Base-by-base conservation (phyloP, 108 stramenopile species). In the Seminavis robusta region DNA sequence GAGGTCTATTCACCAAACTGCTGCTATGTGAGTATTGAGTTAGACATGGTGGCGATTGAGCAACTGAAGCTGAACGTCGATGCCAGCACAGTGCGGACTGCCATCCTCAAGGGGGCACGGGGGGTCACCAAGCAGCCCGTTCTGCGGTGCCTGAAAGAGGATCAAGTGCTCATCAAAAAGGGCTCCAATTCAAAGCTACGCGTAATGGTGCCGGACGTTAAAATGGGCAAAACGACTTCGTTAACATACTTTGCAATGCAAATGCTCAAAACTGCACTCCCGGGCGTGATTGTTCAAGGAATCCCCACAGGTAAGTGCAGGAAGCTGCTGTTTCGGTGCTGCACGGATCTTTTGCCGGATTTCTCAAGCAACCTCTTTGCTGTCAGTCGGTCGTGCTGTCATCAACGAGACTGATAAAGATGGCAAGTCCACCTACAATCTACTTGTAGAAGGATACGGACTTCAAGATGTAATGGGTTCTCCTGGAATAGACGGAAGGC, bases 371-470 rank as follows among this genome's bases (percentile, higher is more conserved):
- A n/a, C n/a, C n/a, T n/a, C n/a, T n/a, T n/a, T n/a, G n/a, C n/a
- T n/a, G 16, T 81, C 95, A 13, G 90, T 99, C 0, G 79, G 81
- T 47, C 86, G 98, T 8, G 98, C 98, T 27, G 97, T 99, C 30
- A 97, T 99, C 66, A 96, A 97, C 64, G 91, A 95, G 69, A 94
- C 88, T 47, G 81, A 84, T 33, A 80, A 85, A 38, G 72, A 67
- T 24, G 84, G 79, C 7, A 71, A 74, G 19, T 73, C 67, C 17
- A 59, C 78, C 31, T 99, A 95, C 69, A 85, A 97, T 48, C 67
- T 99, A 29, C 74, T 98, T 24, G 95, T 99, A 20, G 98, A 99
- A 70, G 98, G 98, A 20, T 95, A 95, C 55, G 97, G 97, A 9
- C 74, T 99, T 20, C 74, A 84, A 16, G 94, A 95, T 47, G 98